These are phyloP conservation scores for Brassica rapa DNA, from an alignment of 345 rosid genomes.

Conservation along the genomic window DNA sequence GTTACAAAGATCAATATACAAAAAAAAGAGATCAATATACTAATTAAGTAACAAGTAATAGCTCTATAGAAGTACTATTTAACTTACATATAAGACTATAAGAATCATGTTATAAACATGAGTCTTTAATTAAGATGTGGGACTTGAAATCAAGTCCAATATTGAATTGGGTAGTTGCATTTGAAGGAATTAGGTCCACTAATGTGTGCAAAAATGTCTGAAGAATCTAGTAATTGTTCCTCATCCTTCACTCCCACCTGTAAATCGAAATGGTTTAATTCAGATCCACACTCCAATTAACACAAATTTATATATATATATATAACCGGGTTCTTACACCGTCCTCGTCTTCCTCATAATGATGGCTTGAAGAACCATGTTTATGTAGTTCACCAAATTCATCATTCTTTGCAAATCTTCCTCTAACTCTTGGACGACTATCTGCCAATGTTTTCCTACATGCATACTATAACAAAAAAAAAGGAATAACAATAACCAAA, in stretches of 20 bases:
- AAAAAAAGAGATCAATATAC: neutral
- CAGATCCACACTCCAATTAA: neutral
- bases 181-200: conserved; percentile 86
- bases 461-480: conserved; percentile 56
- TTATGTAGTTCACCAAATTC: conserved; percentile 63
- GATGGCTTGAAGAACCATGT: conserved; percentile 56
- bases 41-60: conserved; percentile 10
- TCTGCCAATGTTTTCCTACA: conserved; percentile 94
- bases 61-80: conserved; percentile 30
- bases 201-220: conserved; percentile 81
- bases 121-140: neutral
- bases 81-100: neutral
- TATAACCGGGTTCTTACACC: conserved; percentile 47
- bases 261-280: conserved; percentile 10
- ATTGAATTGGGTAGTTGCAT: conserved; percentile 79
- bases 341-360: conserved; percentile 75
- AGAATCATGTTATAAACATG: conserved; percentile 28
- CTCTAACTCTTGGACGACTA: conserved; percentile 89
- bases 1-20: neutral
- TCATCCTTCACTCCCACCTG: conserved; percentile 79
- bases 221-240: conserved; percentile 69
- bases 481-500: neutral
- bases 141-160: conserved; percentile 63
- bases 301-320: neutral
- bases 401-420: conserved; percentile 93